phyloP scores from a whole-genome alignment of 306 rosid species.

The Myrica gale region DNA sequence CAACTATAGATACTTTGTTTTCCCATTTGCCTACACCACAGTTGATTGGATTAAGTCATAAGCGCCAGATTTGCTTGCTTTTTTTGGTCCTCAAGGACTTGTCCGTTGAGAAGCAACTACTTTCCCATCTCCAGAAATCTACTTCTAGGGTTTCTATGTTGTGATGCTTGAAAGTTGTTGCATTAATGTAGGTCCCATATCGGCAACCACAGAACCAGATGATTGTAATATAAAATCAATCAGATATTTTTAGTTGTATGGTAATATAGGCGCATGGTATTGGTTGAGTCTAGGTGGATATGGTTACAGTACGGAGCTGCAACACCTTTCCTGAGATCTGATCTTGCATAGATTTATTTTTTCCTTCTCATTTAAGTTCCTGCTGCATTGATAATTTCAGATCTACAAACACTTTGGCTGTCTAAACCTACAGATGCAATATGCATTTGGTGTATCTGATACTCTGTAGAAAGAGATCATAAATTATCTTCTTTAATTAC shows the following conservation, averaged over 20 bases:
- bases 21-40: too few species aligned
- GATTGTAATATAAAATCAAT: too few species aligned
- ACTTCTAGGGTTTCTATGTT: background rate
- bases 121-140: background rate
- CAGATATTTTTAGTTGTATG: background rate
- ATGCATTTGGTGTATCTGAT: too few species aligned
- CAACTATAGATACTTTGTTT: background rate
- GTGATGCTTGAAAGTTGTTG: background rate
- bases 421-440: background rate
- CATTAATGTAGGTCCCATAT: background rate
- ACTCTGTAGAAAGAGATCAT: too few species aligned
- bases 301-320: background rate
- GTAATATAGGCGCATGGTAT: background rate
- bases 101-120: background rate
- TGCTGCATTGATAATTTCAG: background rate
- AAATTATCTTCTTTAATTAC: too few species aligned
- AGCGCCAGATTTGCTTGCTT: too few species aligned
- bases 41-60: background rate
- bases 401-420: background rate
- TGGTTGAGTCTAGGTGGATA: background rate
- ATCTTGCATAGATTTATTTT: background rate
- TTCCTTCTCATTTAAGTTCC: constrained; percentile 2
- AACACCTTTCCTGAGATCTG: too few species aligned
- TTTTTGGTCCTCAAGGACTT: background rate
- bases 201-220: background rate